These are phyloP conservation scores for Parmales sp. DNA, from an alignment of 108 stramenopile species.

Conservation along the genomic window DNA sequence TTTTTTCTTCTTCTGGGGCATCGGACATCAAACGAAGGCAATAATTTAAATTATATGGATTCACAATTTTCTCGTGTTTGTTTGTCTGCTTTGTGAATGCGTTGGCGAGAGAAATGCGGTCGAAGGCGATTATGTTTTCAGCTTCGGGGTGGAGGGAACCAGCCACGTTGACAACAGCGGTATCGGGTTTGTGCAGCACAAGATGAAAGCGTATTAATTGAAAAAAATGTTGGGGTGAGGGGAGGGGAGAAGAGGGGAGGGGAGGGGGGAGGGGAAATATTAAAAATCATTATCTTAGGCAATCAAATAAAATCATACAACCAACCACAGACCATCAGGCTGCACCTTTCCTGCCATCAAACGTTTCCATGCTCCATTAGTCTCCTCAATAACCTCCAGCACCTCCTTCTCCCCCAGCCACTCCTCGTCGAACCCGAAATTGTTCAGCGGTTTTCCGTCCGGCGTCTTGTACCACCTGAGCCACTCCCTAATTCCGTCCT, in stretches of 20 bases:
- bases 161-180: not conserved
- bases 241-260: too few relatives aligned
- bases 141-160: not conserved
- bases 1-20: too few relatives aligned
- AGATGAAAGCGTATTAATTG: too few relatives aligned
- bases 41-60: too few relatives aligned
- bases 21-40: too few relatives aligned
- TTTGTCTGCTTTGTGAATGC: not conserved
- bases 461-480: constrained; percentile 99
- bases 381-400: constrained; percentile 88
- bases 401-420: constrained; percentile 69
- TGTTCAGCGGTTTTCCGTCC: constrained; percentile 97
- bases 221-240: too few relatives aligned
- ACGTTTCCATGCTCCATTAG: constrained; percentile 93
- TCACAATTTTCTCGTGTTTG: too few relatives aligned
- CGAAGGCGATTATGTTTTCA: not conserved
- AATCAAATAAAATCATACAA: too few relatives aligned
- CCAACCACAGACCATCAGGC: too few relatives aligned
- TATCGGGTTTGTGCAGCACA: not conserved
- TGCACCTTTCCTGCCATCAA: too few relatives aligned
- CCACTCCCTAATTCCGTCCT: constrained; percentile 94
- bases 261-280: too few relatives aligned
- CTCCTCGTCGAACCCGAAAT: constrained; percentile 95
- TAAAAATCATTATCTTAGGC: too few relatives aligned
- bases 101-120: not conserved